Evolutionary conservation across 2,329 filamentous ascomycete species (phyloP).

Genomic region (Curvularia sp.): DNA sequence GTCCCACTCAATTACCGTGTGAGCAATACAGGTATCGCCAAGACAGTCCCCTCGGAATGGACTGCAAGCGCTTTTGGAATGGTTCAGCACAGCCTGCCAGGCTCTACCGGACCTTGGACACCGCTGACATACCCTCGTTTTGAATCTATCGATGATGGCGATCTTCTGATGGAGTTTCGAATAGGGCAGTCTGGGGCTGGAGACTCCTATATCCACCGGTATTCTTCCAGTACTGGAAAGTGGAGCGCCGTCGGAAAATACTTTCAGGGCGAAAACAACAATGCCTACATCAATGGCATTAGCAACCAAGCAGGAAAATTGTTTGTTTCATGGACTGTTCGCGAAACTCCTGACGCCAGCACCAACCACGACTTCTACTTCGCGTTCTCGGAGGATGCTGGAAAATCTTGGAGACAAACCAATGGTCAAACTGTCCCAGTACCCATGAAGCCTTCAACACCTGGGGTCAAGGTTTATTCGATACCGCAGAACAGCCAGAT

Average conservation of each 20-base stretch:
- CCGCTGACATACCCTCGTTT: conserved; percentile 61
- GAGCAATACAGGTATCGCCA: conserved; percentile 42
- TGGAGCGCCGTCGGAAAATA: conserved; percentile 55
- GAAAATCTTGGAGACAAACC: conserved; percentile 55
- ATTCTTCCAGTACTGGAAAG: conserved; percentile 46
- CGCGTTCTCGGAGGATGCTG: conserved; percentile 57
- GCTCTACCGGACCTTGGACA: conserved; percentile 45
- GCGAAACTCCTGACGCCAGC: conserved; percentile 56
- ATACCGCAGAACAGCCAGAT: conserved; percentile 58
- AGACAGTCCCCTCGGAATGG: conserved; percentile 39
- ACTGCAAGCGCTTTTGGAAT: conserved; percentile 38
- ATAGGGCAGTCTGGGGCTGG: conserved; percentile 61
- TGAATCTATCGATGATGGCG: conserved; percentile 48
- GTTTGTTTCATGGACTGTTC: conserved; percentile 60
- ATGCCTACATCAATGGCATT: conserved; percentile 62
- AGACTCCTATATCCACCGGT: conserved; percentile 59
- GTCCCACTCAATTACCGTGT: conserved; percentile 48
- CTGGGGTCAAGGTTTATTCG: conserved; percentile 55
- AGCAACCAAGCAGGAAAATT: conserved; percentile 49
- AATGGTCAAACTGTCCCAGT: conserved; percentile 49
- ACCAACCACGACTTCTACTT: conserved; percentile 63
- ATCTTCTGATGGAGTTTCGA: conserved; percentile 59
- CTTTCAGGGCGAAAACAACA: conserved; percentile 57
- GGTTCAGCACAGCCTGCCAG: conserved; percentile 41
- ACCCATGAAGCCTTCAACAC: conserved; percentile 52